These are phyloP conservation scores for Nephelium lappaceum DNA, from an alignment of 345 rosid species.

Conservation along the genomic window DNA sequence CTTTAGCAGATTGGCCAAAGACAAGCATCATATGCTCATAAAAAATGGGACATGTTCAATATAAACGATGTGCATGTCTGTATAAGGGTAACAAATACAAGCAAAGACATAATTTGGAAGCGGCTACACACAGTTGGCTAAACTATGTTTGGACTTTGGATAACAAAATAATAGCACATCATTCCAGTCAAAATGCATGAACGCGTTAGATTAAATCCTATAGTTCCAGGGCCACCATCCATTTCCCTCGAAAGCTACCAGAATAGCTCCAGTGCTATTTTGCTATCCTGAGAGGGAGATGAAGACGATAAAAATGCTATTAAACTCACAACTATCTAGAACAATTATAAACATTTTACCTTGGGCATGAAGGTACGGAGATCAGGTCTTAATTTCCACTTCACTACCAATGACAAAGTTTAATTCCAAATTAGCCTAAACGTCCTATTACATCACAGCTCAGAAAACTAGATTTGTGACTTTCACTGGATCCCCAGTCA, in stretches of 20 bases:
- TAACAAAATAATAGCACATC: not conserved
- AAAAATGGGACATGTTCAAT: not conserved
- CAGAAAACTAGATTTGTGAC: not conserved
- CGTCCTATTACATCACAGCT: not conserved
- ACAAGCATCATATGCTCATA: not conserved
- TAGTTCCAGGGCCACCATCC: not conserved
- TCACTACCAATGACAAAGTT: not conserved
- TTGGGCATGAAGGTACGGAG: not conserved
- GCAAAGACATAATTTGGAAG: not conserved
- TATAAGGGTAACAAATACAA: not conserved
- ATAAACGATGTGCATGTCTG: not conserved
- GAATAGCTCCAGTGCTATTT: not conserved
- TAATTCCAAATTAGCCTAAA: not conserved
- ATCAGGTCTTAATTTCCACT: not conserved
- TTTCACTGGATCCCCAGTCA: not conserved
- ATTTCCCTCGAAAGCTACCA: not conserved
- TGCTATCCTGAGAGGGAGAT: not conserved
- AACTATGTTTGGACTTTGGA: not conserved
- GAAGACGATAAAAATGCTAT: not conserved
- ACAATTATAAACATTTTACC: not conserved
- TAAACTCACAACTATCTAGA: not conserved
- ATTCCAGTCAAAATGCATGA: not conserved
- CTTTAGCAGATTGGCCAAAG: conserved; percentile 3
- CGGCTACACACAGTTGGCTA: not conserved
- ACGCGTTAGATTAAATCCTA: not conserved